Percentiles rank a stretch among this genome's conserved stretches.
phyloP scores from a whole-genome alignment of 1,284 basidiomycete species.

The Pascua sp. region DNA sequence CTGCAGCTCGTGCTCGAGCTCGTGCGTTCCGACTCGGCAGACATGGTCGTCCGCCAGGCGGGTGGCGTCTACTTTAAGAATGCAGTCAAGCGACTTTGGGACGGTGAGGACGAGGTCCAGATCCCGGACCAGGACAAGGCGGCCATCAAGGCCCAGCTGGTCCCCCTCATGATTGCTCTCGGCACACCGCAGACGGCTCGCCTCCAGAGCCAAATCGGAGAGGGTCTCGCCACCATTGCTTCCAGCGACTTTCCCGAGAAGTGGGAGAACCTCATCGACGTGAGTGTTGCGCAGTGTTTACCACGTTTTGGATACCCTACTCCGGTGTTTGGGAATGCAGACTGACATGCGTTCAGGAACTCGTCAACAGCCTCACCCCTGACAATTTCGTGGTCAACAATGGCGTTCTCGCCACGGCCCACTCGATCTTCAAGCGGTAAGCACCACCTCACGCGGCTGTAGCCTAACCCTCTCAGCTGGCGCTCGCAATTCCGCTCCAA shows the following conservation, averaged over 20 bases:
- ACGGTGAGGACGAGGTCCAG: constrained; percentile 52
- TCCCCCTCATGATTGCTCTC: constrained; percentile 56
- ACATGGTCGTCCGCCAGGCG: constrained; percentile 64
- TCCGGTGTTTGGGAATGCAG: not conserved
- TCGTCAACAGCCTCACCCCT: constrained; percentile 70
- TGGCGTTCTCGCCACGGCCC: constrained; percentile 86
- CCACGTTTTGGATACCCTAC: too few relatives aligned
- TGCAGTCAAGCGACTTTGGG: constrained; percentile 76
- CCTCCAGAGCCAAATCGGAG: constrained; percentile 72
- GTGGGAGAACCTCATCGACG: constrained; percentile 82
- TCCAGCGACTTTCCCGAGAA: constrained; percentile 77
- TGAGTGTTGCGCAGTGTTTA: constrained; percentile 49
- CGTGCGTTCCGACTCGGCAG: constrained; percentile 57
- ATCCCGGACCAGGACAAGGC: constrained; percentile 47
- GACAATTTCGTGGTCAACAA: constrained; percentile 81
- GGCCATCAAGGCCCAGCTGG: constrained; percentile 54
- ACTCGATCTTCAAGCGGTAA: constrained; percentile 81
- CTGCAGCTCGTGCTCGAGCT: constrained; percentile 69
- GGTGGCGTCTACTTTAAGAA: constrained; percentile 88
- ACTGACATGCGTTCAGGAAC: constrained; percentile 59
- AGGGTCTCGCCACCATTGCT: constrained; percentile 82
- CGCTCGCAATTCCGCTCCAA: constrained; percentile 85
- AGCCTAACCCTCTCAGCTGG: constrained; percentile 57
- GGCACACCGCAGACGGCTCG: constrained; percentile 46
- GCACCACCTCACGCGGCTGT: not conserved